A percentile compares a stretch with the other conserved stretches of the same genome.
Conservation (phyloP, 1,284 basidiomycete species). For the Boletus semigastroideus region DNA sequence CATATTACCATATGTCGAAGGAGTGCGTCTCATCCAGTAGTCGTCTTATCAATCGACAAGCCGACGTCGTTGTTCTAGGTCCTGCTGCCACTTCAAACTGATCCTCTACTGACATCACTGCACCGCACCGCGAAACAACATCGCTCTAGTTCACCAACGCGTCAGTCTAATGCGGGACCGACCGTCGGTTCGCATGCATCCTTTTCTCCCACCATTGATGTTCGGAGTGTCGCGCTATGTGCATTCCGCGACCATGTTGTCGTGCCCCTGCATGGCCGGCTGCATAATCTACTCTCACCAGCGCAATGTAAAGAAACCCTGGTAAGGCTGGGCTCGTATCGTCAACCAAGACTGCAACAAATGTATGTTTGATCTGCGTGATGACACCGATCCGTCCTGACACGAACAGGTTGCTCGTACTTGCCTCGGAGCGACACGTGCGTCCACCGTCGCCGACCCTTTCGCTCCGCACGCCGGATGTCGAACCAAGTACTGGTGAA, state of each 20-base stretch:
- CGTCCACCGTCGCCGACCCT: conserved; percentile 30
- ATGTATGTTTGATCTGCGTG: conserved; percentile 46
- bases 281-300: conserved; percentile 54
- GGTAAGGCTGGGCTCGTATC: conserved; percentile 49
- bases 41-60: neutral
- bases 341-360: conserved; percentile 70
- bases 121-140: conserved; percentile 61
- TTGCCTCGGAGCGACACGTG: conserved; percentile 50
- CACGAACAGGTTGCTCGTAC: conserved; percentile 65
- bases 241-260: conserved; percentile 82
- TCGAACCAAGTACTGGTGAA: conserved; percentile 56
- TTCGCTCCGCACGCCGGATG: conserved; percentile 21
- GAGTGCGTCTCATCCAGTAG: conserved; percentile 47
- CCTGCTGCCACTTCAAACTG: conserved; percentile 74
- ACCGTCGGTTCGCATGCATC: conserved; percentile 30
- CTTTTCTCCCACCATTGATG: conserved; percentile 60
- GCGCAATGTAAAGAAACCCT: conserved; percentile 51
- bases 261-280: conserved; percentile 56
- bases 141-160: conserved; percentile 56
- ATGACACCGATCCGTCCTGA: neutral
- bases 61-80: conserved; percentile 43
- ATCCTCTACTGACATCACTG: conserved; percentile 63
- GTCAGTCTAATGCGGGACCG: conserved; percentile 47
- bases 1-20: conserved; percentile 87
- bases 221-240: conserved; percentile 75